Evolutionary conservation across 202 grass and related monocot genomes (phyloP), one percentile per base, ranked within the genome.

Genomic region (Digitaria exilis): DNA sequence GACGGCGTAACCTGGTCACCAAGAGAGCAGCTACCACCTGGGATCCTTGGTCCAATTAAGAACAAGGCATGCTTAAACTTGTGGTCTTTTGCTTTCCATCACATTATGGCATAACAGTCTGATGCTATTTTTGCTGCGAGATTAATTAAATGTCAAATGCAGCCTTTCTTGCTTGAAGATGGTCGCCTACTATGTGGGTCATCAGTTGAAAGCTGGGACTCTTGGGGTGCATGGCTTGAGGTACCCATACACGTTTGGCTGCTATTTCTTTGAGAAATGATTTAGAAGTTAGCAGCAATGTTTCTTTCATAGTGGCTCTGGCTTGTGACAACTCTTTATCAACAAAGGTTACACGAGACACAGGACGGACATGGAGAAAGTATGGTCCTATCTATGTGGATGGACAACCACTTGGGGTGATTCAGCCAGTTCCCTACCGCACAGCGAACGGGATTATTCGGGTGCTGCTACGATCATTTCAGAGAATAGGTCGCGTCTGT

Each of bases 171-270:
- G 87, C 89, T 98, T 78, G 87, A 98, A 81, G 93, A 95, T 69
- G 92, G 90, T 12, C 80, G 71, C 30, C 83, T 98, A 52, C 80
- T 95, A 3, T 98, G 96, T 69, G 96, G 96, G 46, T 98, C 96
- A 61, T 98, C 96, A 4, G 93, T 98, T 62, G 96, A 98, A 90
- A 98, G 96, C 77, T 98, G 96, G 96, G 95, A 98, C 60, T 98
- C 96, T 25, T 98, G 96, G 96, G 96, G 96, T 71, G 87, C 96
- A 76, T 98, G 96, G 96, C 73, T 98, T 32, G 93, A 98, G 92
- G 95, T 95, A 93, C 66, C 37, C 21, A 39, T 60, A 70, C 56
- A 13, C 28, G 10, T 13, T 25, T 4, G 11, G 26, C 24, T 59
- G 56, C 26, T 59, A 4, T 59, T 6, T 76, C 56, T 35, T 59